Percentiles rank a stretch among this genome's conserved stretches.
These are phyloP conservation scores for Tubosaeta sp. DNA, from an alignment of 768 basidiomycete genomes.

Conservation along the genomic window DNA sequence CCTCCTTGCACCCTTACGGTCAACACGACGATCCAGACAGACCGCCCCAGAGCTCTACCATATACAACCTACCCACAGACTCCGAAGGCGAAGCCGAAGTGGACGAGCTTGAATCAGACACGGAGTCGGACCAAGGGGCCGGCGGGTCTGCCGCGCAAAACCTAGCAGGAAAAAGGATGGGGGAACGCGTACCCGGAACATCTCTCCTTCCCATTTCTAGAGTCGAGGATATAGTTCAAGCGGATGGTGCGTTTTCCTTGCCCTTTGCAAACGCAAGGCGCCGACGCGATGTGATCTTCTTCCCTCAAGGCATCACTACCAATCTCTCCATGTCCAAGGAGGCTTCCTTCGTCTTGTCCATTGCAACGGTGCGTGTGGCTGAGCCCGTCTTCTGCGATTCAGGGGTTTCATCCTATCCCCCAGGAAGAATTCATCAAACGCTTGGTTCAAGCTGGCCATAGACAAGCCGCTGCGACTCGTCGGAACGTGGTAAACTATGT, in stretches of 20 bases:
- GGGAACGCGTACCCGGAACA: constrained; percentile 57
- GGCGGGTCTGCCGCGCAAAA: constrained; percentile 25
- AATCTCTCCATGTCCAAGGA: constrained; percentile 71
- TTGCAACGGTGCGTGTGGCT: constrained; percentile 59
- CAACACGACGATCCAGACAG: constrained; percentile 23
- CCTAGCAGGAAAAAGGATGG: constrained; percentile 25
- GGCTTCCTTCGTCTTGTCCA: constrained; percentile 66
- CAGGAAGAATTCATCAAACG: constrained; percentile 87
- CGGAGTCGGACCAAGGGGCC: constrained; percentile 27
- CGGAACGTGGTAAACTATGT: constrained; percentile 60
- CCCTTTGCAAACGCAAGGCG: constrained; percentile 4
- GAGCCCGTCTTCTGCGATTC: background rate
- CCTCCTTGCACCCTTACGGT: constrained; percentile 30
- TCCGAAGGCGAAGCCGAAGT: constrained; percentile 32
- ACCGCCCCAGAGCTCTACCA: constrained; percentile 20
- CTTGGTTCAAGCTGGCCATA: constrained; percentile 64
- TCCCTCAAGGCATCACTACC: constrained; percentile 48
- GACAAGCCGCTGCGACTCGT: constrained; percentile 55
- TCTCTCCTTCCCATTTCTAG: constrained; percentile 61
- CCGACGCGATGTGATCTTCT: constrained; percentile 15
- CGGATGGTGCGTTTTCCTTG: constrained; percentile 53
- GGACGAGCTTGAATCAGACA: constrained; percentile 33
- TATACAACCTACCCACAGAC: constrained; percentile 33
- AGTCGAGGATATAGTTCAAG: constrained; percentile 74
- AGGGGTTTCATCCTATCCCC: constrained; percentile 10